Conservation (phyloP, 345 rosid genomes). For the Stellera chamaejasme region DNA sequence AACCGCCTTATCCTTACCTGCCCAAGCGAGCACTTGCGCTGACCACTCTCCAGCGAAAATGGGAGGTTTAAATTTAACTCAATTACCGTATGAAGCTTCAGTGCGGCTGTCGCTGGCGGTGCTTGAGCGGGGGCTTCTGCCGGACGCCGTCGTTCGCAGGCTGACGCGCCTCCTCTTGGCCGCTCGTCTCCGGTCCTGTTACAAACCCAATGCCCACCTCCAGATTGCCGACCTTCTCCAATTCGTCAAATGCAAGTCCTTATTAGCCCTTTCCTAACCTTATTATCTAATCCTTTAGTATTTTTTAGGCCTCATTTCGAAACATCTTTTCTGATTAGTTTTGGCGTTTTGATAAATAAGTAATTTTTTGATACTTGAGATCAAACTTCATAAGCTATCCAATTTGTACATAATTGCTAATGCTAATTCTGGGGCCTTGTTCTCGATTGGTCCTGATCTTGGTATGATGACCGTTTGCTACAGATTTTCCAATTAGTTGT, state of each 20-base stretch:
- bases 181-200: slow-evolving; percentile 61
- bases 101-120: slow-evolving; percentile 44
- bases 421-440: too few relatives aligned
- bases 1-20: not conserved
- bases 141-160: slow-evolving; percentile 52
- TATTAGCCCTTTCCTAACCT: not conserved
- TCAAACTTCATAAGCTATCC: too few relatives aligned
- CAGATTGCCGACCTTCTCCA: slow-evolving; percentile 65
- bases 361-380: too few relatives aligned
- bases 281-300: too few relatives aligned
- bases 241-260: slow-evolving; percentile 36
- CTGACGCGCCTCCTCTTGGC: slow-evolving; percentile 65
- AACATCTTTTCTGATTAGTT: too few relatives aligned
- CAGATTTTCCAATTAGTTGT: too few relatives aligned
- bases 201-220: slow-evolving; percentile 43
- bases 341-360: too few relatives aligned
- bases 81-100: slow-evolving; percentile 44
- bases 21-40: not conserved
- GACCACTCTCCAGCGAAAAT: slow-evolving; percentile 14
- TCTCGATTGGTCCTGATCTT: too few relatives aligned
- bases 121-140: slow-evolving; percentile 65
- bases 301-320: not conserved
- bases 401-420: too few relatives aligned
- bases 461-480: too few relatives aligned
- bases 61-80: slow-evolving; percentile 36